Conservation (phyloP, 2,329 filamentous ascomycete genomes). For the Penicillium sp. region DNA sequence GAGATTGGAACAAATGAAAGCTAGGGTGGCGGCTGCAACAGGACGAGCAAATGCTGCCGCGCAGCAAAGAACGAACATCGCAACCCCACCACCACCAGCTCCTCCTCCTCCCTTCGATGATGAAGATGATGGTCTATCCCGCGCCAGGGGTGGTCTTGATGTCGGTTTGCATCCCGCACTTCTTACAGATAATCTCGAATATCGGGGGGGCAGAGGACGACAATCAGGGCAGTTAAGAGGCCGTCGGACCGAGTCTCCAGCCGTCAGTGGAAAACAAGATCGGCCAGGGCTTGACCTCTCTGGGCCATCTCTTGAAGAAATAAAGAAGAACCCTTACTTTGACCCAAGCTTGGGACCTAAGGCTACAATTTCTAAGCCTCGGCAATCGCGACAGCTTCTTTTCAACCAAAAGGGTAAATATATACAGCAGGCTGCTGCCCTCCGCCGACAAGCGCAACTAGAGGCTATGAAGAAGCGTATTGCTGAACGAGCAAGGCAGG, state of each 20-base stretch:
- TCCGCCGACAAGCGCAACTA: slow-evolving; percentile 83
- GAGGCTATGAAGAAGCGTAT: slow-evolving; percentile 96
- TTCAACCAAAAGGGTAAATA: slow-evolving; percentile 99
- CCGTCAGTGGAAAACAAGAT: slow-evolving; percentile 46
- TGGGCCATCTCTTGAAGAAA: slow-evolving; percentile 62
- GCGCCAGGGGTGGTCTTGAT: slow-evolving; percentile 70
- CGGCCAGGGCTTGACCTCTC: slow-evolving; percentile 60
- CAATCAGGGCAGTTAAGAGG: slow-evolving; percentile 58
- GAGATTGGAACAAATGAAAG: slow-evolving; percentile 79
- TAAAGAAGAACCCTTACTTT: slow-evolving; percentile 79
- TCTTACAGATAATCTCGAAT: slow-evolving; percentile 55
- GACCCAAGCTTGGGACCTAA: slow-evolving; percentile 71
- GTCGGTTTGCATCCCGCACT: slow-evolving; percentile 80
- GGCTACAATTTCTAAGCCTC: slow-evolving; percentile 61
- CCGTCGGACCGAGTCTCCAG: slow-evolving; percentile 54
- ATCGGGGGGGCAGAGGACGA: slow-evolving; percentile 46
- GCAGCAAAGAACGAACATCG: slow-evolving; percentile 50
- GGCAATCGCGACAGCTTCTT: slow-evolving; percentile 75
- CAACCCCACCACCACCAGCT: slow-evolving; percentile 42
- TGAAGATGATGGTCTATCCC: slow-evolving; percentile 54
- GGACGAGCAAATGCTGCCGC: slow-evolving; percentile 50
- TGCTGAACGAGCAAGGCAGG: slow-evolving; percentile 82
- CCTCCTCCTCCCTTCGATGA: slow-evolving; percentile 54
- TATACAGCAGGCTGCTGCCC: slow-evolving; percentile 87
- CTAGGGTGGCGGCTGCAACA: slow-evolving; percentile 77